Evolutionary conservation across 257 asterid genomes (phyloP), one percentile per base, ranked within the genome.

Genomic region (Avicennia marina): DNA sequence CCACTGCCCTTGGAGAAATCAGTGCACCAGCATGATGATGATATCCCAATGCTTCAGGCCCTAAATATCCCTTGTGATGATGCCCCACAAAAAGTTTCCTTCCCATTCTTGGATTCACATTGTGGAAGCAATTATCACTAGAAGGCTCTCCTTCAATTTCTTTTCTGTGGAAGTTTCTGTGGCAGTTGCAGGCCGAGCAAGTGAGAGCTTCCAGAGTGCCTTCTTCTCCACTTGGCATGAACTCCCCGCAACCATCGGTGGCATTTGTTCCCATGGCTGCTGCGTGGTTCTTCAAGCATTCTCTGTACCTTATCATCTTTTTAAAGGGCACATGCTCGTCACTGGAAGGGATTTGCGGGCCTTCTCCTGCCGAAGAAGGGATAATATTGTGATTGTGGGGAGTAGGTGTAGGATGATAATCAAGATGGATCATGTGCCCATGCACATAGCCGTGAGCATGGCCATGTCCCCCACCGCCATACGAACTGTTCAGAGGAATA

Each of bases 211-310:
- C 94, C 1, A 90, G 43, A 0, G 76, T 67, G 39, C 94, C 96
- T 2, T 87, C 98, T 46, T 81, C 94, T 1, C 95, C 98, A 64
- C 83, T 78, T 0, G 96, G 85, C 98, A 90, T 87, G 76, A 90
- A 90, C 56, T 90, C 98, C 4, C 98, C 98, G 61, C 98, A 90
- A 0, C 98, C 98, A 67, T 90, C 96, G 4, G 86, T 83, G 41
- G 95, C 88, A 68, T 72, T 82, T 2, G 95, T 95, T 4, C 98
- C 98, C 87, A 87, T 85, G 36, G 85, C 16, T 1, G 98, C 98
- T 25, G 98, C 98, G 63, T 90, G 98, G 79, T 87, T 90, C 70
- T 85, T 87, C 33, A 90, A 71, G 72, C 98, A 90, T 40, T 90
- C 98, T 44, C 83, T 70, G 69, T 87, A 90, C 20, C 72, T 73